A percentile compares a stretch with the other conserved stretches of the same genome.
Evolutionary conservation across 768 basidiomycete species (phyloP).

Genomic region (Tylopilus felleus): DNA sequence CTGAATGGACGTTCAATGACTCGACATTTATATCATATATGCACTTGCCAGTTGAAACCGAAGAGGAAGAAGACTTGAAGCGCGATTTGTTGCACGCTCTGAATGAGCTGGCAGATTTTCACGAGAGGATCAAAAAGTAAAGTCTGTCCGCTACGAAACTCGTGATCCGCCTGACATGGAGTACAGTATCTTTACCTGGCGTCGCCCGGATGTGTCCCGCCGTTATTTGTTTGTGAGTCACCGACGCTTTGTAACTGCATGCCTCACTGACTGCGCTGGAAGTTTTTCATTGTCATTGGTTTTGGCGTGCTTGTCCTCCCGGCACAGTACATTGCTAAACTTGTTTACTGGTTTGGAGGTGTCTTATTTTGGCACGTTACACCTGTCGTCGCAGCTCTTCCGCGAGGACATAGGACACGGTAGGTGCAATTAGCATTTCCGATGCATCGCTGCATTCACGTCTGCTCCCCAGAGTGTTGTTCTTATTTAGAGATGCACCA

Average conservation of each 20-base stretch:
- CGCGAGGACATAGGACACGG: slow-evolving; percentile 46
- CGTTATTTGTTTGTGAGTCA: slow-evolving; percentile 46
- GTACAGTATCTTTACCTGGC: slow-evolving; percentile 65
- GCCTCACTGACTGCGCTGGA: slow-evolving; percentile 1
- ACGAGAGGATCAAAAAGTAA: slow-evolving; percentile 65
- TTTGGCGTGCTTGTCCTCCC: slow-evolving; percentile 46
- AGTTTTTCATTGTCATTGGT: slow-evolving; percentile 38
- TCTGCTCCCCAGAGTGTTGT: slow-evolving; percentile 39
- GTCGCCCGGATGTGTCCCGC: slow-evolving; percentile 47
- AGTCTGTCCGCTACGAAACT: slow-evolving; percentile 8
- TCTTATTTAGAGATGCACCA: slow-evolving; percentile 49
- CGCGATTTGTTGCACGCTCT: slow-evolving; percentile 39
- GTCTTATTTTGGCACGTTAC: slow-evolving; percentile 60
- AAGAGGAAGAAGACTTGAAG: slow-evolving; percentile 41
- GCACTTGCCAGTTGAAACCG: slow-evolving; percentile 5
- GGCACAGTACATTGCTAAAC: slow-evolving; percentile 47
- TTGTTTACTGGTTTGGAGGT: slow-evolving; percentile 44
- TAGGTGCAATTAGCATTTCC: slow-evolving; percentile 20
- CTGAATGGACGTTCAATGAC: not conserved
- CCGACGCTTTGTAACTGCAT: not conserved
- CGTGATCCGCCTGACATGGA: slow-evolving; percentile 1
- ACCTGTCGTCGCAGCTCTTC: slow-evolving; percentile 53
- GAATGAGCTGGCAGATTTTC: slow-evolving; percentile 53
- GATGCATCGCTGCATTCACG: not conserved
- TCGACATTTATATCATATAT: not conserved